Conservation (phyloP, 106 monocot genomes). For the Agapanthus africanus region DNA sequence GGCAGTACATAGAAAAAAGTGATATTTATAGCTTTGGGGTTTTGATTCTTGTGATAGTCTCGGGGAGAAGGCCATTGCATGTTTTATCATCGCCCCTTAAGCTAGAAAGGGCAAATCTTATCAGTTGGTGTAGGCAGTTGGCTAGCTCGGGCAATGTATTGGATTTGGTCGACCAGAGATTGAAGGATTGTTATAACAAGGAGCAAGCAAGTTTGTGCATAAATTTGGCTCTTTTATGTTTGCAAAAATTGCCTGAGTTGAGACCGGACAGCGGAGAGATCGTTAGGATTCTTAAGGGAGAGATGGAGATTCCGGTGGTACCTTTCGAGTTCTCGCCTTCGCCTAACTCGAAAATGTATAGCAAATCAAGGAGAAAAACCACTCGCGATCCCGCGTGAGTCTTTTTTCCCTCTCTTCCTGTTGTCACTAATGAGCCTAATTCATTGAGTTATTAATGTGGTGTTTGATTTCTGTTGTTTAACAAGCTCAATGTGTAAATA, state of each 20-base stretch:
- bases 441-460: background rate
- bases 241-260: conserved; percentile 73
- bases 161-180: conserved; percentile 69
- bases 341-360: conserved; percentile 13
- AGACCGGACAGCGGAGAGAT: conserved; percentile 68
- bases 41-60: conserved; percentile 65
- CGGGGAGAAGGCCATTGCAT: conserved; percentile 72
- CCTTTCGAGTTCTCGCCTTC: conserved; percentile 67
- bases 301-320: conserved; percentile 47
- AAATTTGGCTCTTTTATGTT: conserved; percentile 62
- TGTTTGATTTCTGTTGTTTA: background rate
- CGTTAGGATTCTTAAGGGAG: conserved; percentile 66
- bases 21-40: conserved; percentile 85
- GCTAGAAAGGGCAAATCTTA: conserved; percentile 72
- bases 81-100: conserved; percentile 62
- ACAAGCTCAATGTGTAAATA: background rate
- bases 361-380: conserved; percentile 24
- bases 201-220: conserved; percentile 60
- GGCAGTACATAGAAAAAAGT: conserved; percentile 52
- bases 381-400: conserved; percentile 17
- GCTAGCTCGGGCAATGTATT: conserved; percentile 44
- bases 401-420: background rate
- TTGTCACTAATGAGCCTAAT: background rate
- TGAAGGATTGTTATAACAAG: conserved; percentile 39
- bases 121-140: conserved; percentile 67